These are phyloP conservation scores for rapeseed (Brassica napus) DNA, from an alignment of 345 rosid species.

Conservation along the genomic window Da-Ae NC_063452.1:62770001-62770500, in stretches of 20 bases:
- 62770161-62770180: no score
- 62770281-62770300: not conserved
- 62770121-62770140: no score
- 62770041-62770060: no score
- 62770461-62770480: conserved; percentile 38
- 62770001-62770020: no score
- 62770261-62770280: conserved; percentile 26
- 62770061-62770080: no score
- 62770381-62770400: conserved; percentile 16
- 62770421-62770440: not conserved
- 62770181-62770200: conserved; percentile 4
- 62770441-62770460: conserved; percentile 31
- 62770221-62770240: conserved; percentile 25
- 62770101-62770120: no score
- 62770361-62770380: conserved; percentile 33
- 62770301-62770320: conserved; percentile 37
- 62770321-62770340: conserved; percentile 31
- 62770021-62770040: no score
- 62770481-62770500: conserved; percentile 37
- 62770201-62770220: conserved; percentile 26
- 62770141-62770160: no score
- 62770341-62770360: conserved; percentile 5
- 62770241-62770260: conserved; percentile 23
- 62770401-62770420: conserved; percentile 7
- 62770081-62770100: no score